Base-by-base conservation (phyloP, 176 grass and related monocot species). In the Oryza meridionalis region DNA sequence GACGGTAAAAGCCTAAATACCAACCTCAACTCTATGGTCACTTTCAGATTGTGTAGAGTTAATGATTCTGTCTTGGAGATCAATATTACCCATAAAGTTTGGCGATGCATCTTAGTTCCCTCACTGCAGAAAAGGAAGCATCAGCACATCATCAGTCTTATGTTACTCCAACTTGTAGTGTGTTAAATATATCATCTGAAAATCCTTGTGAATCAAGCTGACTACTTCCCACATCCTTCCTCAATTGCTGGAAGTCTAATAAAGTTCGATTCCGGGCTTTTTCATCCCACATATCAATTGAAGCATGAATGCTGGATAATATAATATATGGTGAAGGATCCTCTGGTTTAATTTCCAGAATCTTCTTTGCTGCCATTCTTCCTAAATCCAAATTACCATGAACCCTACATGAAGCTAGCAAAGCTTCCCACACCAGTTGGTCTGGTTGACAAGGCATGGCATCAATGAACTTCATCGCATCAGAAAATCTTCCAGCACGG, bases 271-370 rank as follows among this genome's bases (percentile, higher is more conserved):
- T 69, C 76, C 37, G 59, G 67, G 72, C 71, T 81, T 88, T 94
- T 65, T 82, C 69, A 46, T 94, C 90, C 90, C 90, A 94, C 93
- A 88, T 90, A 69, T 82, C 85, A 81, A 86, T 27, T 12, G 88
- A 94, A 92, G 93, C 93, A 86, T 94, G 83, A 51, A 94, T 84
- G 47, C 62, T 84, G 24, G 93, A 92, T 82, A 94, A 81, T 67
- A 47, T 71, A 59, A 94, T 86, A 72, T 92, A 94, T 5, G 93
- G 82, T 44, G 90, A 92, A 92, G 90, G 85, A 70, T 94, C 88
- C 27, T 86, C 82, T 62, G 90, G 90, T 55, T 72, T 81, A 42
- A 92, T 90, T 69, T 92, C 75, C 62, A 90, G 77, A 77, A 94
- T 88, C 26, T 92, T 92, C 82, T 88, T 88, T 61, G 93, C 93